phyloP scores from a whole-genome alignment of 352 stramenopile species.

The Sclerospora graminicola region DNA sequence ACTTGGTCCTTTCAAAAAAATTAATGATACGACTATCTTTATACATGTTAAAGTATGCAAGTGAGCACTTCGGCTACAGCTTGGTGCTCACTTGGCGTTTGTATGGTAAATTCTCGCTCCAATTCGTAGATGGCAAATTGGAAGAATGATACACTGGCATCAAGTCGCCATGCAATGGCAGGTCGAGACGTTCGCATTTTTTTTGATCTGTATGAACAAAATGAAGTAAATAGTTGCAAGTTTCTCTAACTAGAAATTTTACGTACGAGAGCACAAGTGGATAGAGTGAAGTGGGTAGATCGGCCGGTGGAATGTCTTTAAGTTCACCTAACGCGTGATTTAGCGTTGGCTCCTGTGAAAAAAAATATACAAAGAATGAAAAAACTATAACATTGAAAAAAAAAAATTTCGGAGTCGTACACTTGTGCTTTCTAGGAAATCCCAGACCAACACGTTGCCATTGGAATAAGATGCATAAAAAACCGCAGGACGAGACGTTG shows the following conservation, averaged over 20 bases:
- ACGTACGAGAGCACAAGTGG: conserved; percentile 34
- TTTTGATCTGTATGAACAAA: conserved; percentile 23
- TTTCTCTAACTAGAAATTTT: too few relatives aligned
- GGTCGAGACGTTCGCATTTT: conserved; percentile 39
- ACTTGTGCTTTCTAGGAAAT: conserved; percentile 34
- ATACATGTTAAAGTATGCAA: too few relatives aligned
- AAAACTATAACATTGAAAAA: not conserved
- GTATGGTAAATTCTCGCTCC: conserved; percentile 14
- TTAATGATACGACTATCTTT: too few relatives aligned
- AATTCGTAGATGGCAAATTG: conserved; percentile 21
- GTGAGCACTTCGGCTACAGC: conserved; percentile 15
- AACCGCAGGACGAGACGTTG: conserved; percentile 30
- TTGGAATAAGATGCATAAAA: conserved; percentile 56
- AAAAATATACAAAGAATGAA: too few relatives aligned
- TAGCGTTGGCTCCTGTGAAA: too few relatives aligned
- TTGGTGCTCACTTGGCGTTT: conserved; percentile 8
- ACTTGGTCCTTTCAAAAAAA: too few relatives aligned
- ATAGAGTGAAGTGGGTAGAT: conserved; percentile 25
- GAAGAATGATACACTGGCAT: too few relatives aligned
- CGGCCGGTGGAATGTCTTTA: conserved; percentile 6
- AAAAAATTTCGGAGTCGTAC: conserved; percentile 13
- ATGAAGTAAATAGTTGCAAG: too few relatives aligned
- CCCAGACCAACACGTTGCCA: conserved; percentile 38
- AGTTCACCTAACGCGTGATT: too few relatives aligned
- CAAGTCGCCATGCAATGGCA: conserved; percentile 15